Evolutionary conservation across 2,329 filamentous ascomycete species (phyloP).

Genomic region (Arthrobotrys megalospora): DNA sequence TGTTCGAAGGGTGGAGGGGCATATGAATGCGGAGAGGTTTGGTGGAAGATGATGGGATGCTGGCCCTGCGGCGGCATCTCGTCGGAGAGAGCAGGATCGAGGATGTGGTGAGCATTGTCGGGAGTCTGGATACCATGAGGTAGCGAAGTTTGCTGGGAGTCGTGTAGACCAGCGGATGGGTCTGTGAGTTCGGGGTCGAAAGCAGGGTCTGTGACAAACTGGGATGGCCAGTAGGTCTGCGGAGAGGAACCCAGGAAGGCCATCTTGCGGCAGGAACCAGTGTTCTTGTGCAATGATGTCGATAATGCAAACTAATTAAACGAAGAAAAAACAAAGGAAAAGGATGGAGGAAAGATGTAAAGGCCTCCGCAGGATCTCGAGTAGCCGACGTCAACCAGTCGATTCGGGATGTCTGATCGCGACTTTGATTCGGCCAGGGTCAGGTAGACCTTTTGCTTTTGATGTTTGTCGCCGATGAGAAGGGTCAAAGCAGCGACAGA

Average conservation of each 20-base stretch:
- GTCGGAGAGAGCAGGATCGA: constrained; percentile 58
- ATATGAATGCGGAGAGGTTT: constrained; percentile 57
- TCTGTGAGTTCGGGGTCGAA: constrained; percentile 60
- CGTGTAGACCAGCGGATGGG: constrained; percentile 48
- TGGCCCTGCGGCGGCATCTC: constrained; percentile 54
- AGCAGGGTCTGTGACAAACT: constrained; percentile 56
- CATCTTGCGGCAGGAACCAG: constrained; percentile 23
- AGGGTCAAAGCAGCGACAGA: not conserved
- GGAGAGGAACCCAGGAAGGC: constrained; percentile 55
- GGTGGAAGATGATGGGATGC: constrained; percentile 59
- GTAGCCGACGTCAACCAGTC: constrained; percentile 19
- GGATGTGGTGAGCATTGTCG: constrained; percentile 56
- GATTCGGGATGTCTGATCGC: not conserved
- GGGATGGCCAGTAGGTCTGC: constrained; percentile 58
- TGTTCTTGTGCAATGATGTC: constrained; percentile 38
- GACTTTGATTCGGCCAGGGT: too few relatives aligned
- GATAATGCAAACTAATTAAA: constrained; percentile 20
- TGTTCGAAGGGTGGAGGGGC: constrained; percentile 45
- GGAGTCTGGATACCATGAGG: constrained; percentile 41
- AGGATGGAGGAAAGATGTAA: not conserved
- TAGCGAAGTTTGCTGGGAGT: constrained; percentile 49
- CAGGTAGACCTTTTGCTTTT: too few relatives aligned
- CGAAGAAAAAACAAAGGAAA: constrained; percentile 13
- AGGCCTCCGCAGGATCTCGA: not conserved
- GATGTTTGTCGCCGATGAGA: too few relatives aligned